Percentiles rank a stretch among this genome's conserved stretches.
These are phyloP conservation scores for Coprinopsis marcescibilis DNA, from an alignment of 768 basidiomycete species.

Conservation along the genomic window DNA sequence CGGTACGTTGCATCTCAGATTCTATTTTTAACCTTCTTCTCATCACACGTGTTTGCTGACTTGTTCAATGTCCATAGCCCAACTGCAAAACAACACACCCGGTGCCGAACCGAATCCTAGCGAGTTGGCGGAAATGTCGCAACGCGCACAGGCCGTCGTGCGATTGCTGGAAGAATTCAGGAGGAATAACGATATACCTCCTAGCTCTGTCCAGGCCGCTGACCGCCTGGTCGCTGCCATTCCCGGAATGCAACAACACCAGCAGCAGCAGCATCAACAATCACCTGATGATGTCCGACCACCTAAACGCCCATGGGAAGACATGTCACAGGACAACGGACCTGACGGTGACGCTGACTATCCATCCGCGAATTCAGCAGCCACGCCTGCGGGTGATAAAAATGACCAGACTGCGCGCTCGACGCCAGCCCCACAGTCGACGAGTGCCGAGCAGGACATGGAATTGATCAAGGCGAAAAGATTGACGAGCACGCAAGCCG, in stretches of 20 bases:
- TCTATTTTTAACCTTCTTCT: conserved; percentile 4
- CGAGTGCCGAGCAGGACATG: conserved; percentile 80
- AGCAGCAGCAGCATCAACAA: not conserved
- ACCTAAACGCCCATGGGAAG: conserved; percentile 80
- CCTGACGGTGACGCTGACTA: conserved; percentile 17
- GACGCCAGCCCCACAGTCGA: conserved; percentile 38
- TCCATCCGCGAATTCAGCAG: not conserved
- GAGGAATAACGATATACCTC: conserved; percentile 35
- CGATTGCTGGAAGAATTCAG: conserved; percentile 60
- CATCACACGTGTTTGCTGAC: conserved; percentile 4
- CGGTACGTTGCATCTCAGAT: conserved; percentile 41
- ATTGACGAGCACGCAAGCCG: conserved; percentile 62
- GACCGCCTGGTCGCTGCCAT: not conserved
- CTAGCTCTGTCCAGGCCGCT: too few species aligned
- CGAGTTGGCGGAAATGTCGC: conserved; percentile 68
- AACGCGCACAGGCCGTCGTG: conserved; percentile 60
- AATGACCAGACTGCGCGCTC: conserved; percentile 16
- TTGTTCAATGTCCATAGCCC: conserved; percentile 22
- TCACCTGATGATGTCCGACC: conserved; percentile 50
- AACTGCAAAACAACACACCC: conserved; percentile 40
- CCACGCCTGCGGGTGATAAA: not conserved
- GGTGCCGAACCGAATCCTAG: conserved; percentile 33
- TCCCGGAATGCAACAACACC: not conserved
- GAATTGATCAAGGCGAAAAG: conserved; percentile 78
- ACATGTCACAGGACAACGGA: conserved; percentile 47